phyloP scores from a whole-genome alignment of 1,139 yeast genomes.

The Meyerozyma athensensis region DNA sequence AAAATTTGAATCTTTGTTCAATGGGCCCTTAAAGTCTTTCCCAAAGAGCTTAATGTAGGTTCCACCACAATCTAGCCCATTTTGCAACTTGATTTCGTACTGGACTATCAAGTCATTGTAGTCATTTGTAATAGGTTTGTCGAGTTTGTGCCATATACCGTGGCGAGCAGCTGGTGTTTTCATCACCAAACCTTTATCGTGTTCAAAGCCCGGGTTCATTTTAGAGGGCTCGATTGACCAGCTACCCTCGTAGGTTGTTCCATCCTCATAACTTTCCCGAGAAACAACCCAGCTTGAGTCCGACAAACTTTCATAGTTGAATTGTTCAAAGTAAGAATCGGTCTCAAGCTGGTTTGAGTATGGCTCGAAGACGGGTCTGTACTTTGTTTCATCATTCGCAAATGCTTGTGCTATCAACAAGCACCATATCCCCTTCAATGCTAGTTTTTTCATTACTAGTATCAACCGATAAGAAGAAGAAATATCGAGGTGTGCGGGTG shows the following conservation, averaged over 20 bases:
- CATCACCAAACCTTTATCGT: slow-evolving; percentile 72
- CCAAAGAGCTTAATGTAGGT: slow-evolving; percentile 75
- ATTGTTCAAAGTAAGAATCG: slow-evolving; percentile 67
- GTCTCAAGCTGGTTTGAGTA: slow-evolving; percentile 6
- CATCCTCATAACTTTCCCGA: slow-evolving; percentile 49
- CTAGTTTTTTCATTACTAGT: not conserved
- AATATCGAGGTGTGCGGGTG: not conserved
- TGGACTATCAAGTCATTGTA: slow-evolving; percentile 72
- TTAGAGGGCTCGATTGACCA: slow-evolving; percentile 62
- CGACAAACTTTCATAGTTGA: slow-evolving; percentile 35
- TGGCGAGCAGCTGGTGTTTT: slow-evolving; percentile 74
- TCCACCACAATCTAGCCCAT: slow-evolving; percentile 79
- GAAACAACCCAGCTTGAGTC: slow-evolving; percentile 62
- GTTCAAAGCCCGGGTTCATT: slow-evolving; percentile 51
- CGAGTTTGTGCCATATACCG: slow-evolving; percentile 65
- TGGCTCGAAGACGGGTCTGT: not conserved
- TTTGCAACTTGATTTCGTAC: slow-evolving; percentile 81
- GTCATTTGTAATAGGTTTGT: slow-evolving; percentile 48
- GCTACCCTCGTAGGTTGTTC: slow-evolving; percentile 58
- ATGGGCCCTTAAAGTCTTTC: slow-evolving; percentile 37
- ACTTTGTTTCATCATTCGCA: not conserved
- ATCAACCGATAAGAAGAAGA: not conserved
- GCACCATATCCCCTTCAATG: too few relatives aligned
- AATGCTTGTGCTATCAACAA: too few relatives aligned
- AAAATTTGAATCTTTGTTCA: slow-evolving; percentile 64